Percentiles rank a stretch among this genome's conserved stretches.
Conservation (phyloP, 495 filamentous ascomycete species). For the Talaromyces ruber region DNA sequence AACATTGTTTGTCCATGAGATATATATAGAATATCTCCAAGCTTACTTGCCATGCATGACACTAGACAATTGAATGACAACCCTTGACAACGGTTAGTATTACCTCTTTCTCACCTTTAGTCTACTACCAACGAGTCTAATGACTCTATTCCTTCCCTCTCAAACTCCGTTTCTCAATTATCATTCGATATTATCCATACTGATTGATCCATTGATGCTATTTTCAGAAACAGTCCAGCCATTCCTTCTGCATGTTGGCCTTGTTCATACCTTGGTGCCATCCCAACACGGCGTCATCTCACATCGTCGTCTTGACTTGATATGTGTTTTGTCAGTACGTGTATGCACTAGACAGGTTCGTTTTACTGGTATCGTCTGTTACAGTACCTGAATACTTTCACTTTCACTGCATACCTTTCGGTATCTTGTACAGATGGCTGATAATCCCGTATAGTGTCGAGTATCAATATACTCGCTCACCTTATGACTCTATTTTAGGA, state of each 20-base stretch:
- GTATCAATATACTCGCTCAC: not conserved
- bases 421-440: not conserved
- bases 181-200: too few relatives aligned
- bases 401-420: not conserved
- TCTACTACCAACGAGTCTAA: too few relatives aligned
- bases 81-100: not conserved
- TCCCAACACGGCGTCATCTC: not conserved
- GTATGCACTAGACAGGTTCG: not conserved
- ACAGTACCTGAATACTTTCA: not conserved
- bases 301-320: not conserved
- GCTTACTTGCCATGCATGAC: too few relatives aligned
- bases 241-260: not conserved
- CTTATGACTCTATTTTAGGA: not conserved
- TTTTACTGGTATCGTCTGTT: not conserved
- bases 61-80: too few relatives aligned
- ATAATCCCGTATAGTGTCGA: not conserved
- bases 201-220: not conserved
- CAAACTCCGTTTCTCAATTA: too few relatives aligned
- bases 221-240: not conserved
- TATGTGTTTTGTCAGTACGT: not conserved
- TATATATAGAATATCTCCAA: not conserved
- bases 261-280: not conserved
- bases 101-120: too few relatives aligned
- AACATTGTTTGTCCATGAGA: not conserved
- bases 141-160: not conserved